phyloP scores from a whole-genome alignment of 73 alveolate genomes.

The Paramecium pentaurelia region DNA sequence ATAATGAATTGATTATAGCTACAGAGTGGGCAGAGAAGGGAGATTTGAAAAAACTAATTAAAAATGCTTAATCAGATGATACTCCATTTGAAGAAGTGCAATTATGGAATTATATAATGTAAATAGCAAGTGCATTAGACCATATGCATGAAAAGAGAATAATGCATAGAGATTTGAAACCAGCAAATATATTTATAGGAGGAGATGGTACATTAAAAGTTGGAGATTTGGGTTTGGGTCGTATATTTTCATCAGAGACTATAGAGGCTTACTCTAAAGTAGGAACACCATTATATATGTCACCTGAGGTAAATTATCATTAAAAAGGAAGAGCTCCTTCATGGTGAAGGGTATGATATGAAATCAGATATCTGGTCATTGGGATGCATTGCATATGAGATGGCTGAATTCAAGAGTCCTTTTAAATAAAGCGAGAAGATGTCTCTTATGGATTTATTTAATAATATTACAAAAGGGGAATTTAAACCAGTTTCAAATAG shows the following conservation, averaged over 20 bases:
- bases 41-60: constrained; percentile 88
- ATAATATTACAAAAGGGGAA: constrained; percentile 88
- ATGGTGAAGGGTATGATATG: constrained; percentile 96
- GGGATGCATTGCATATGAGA: constrained; percentile 97
- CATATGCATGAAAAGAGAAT: constrained; percentile 97
- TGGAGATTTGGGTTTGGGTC: constrained; percentile 96
- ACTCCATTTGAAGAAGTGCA: constrained; percentile 78
- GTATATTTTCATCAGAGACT: constrained; percentile 88
- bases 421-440: constrained; percentile 87
- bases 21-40: constrained; percentile 99
- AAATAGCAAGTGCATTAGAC: constrained; percentile 88
- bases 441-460: constrained; percentile 89
- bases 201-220: constrained; percentile 86
- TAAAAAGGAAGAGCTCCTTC: constrained; percentile 60
- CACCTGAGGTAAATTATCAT: constrained; percentile 85
- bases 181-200: constrained; percentile 96
- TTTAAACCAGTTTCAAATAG: constrained; percentile 70
- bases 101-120: constrained; percentile 85
- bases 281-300: constrained; percentile 98
- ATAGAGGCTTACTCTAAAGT: constrained; percentile 94
- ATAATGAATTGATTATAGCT: constrained; percentile 91
- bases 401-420: constrained; percentile 87
- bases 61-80: constrained; percentile 81
- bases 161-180: constrained; percentile 98
- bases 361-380: constrained; percentile 95